Evolutionary conservation across 1,139 yeast genomes (phyloP).

Genomic region (Yamadazyma sp.): DNA sequence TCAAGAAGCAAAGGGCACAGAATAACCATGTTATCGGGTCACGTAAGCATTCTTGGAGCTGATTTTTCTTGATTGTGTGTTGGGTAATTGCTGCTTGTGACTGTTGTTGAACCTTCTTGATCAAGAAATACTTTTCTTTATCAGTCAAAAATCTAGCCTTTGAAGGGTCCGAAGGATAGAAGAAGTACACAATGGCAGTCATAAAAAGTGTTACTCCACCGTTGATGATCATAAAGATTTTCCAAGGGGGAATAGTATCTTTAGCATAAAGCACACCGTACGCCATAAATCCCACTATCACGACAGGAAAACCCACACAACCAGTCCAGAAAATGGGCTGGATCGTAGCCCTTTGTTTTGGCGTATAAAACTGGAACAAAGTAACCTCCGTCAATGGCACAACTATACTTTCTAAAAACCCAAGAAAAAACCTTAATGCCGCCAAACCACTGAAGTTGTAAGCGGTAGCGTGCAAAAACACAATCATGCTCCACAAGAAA

Average conservation of each 20-base stretch:
- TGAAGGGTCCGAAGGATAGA: slow-evolving; percentile 35
- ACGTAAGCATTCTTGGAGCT: slow-evolving; percentile 40
- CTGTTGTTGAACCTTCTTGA: slow-evolving; percentile 37
- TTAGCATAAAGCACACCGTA: slow-evolving; percentile 35
- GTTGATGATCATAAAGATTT: slow-evolving; percentile 40
- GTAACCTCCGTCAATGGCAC: slow-evolving; percentile 33
- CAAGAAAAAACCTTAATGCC: slow-evolving; percentile 26
- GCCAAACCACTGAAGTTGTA: slow-evolving; percentile 23
- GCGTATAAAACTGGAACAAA: slow-evolving; percentile 44
- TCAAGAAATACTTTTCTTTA: slow-evolving; percentile 24
- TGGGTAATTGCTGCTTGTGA: slow-evolving; percentile 46
- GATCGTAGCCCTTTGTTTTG: slow-evolving; percentile 35
- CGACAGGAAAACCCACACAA: slow-evolving; percentile 38
- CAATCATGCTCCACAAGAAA: slow-evolving; percentile 15
- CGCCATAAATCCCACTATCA: slow-evolving; percentile 47
- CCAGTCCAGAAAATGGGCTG: slow-evolving; percentile 46
- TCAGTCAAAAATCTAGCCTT: slow-evolving; percentile 21
- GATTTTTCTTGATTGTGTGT: slow-evolving; percentile 41
- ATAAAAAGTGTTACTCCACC: slow-evolving; percentile 43
- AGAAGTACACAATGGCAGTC: slow-evolving; percentile 25
- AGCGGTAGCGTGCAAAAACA: slow-evolving; percentile 19
- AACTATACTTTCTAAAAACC: slow-evolving; percentile 26
- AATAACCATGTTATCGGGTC: slow-evolving; percentile 50
- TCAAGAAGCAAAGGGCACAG: slow-evolving; percentile 32
- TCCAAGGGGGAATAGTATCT: slow-evolving; percentile 19